phyloP scores from a whole-genome alignment of 2,329 filamentous ascomycete species.

The Cryphonectria carpinicola region DNA sequence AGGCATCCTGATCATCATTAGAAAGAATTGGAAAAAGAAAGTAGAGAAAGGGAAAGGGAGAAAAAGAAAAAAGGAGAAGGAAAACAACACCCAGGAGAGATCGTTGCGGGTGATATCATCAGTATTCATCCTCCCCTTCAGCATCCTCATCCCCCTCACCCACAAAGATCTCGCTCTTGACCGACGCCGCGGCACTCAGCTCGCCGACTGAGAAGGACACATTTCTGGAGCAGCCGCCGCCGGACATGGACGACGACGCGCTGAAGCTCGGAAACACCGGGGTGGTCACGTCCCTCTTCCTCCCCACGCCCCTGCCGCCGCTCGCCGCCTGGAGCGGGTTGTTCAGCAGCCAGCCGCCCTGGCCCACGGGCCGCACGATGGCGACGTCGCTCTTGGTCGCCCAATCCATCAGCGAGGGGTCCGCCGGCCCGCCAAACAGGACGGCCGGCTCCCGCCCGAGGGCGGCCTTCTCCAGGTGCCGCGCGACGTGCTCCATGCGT shows the following conservation, averaged over 20 bases:
- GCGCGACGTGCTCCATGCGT: slow-evolving; percentile 84
- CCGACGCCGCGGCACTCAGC: slow-evolving; percentile 2
- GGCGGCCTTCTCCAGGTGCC: slow-evolving; percentile 69
- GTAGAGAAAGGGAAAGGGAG: no score
- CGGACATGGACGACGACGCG: neutral
- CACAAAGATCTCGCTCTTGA: slow-evolving; percentile 26
- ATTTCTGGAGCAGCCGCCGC: neutral
- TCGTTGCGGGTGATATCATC: neutral
- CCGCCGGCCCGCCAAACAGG: slow-evolving; percentile 44
- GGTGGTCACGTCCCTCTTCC: slow-evolving; percentile 18
- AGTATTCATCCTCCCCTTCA: slow-evolving; percentile 29
- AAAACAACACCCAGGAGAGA: neutral
- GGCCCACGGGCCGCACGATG: slow-evolving; percentile 38
- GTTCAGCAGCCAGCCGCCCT: slow-evolving; percentile 41
- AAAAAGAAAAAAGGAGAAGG: neutral
- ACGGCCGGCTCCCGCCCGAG: slow-evolving; percentile 39
- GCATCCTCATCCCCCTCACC: slow-evolving; percentile 30
- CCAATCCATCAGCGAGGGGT: slow-evolving; percentile 47
- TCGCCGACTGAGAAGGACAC: neutral
- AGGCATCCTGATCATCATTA: neutral
- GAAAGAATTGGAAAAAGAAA: neutral
- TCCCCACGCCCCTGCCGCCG: slow-evolving; percentile 17
- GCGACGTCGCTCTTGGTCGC: slow-evolving; percentile 42
- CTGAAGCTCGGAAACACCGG: slow-evolving; percentile 5
- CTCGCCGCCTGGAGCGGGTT: slow-evolving; percentile 34